Base-by-base conservation (phyloP, 192 early-diverging fungal species). In the Mortierella claussenii region DNA sequence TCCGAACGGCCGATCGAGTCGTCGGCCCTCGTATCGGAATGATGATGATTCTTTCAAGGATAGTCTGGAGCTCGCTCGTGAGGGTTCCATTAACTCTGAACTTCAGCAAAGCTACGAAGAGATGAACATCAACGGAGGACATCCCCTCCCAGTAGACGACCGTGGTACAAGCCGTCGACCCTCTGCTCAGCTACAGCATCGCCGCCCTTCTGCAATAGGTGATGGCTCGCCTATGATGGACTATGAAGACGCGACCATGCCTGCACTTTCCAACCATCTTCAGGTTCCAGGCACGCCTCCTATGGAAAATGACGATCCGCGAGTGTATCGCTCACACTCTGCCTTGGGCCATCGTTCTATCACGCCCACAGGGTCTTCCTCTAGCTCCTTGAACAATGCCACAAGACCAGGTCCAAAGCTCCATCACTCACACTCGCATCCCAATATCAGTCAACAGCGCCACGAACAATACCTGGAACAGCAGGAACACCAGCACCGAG, bases 401-500 rank as follows among this genome's bases (percentile, higher is more conserved):
- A n/a, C 28, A 4, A 37, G 55, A 37, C 21, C 23, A 31, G 26
- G 30, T 27, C 36, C 57, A 31, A 69, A 60, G 33, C 50, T 69
- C 1, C 67, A 59, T 7, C 67, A 69, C 33, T 69, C 67, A 2
- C 67, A 69, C 17, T 69, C 67, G 7, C 67, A 69, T 20, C 67
- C 67, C 3, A 69, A 69, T 26, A 60, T 69, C 47, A 58, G 67
- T 18, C 67, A 68, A 34, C 55, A 68, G 5, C 55, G 49, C 27
- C 57, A 60, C 23, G 56, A 69, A 20, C 57, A 60, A 30, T 53
- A 55, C 8, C 40, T 60, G 30, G 56, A 68, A 17, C 65, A 68
- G 24, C 65, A 68, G 42, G 67, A 69, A n/a, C 30, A 55, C 4
- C 31, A 69, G 32, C 51, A 32, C 17, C 31, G 62, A 40, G 13